phyloP scores from a whole-genome alignment of 257 asterid genomes.

The Nicotiana otophora region DNA sequence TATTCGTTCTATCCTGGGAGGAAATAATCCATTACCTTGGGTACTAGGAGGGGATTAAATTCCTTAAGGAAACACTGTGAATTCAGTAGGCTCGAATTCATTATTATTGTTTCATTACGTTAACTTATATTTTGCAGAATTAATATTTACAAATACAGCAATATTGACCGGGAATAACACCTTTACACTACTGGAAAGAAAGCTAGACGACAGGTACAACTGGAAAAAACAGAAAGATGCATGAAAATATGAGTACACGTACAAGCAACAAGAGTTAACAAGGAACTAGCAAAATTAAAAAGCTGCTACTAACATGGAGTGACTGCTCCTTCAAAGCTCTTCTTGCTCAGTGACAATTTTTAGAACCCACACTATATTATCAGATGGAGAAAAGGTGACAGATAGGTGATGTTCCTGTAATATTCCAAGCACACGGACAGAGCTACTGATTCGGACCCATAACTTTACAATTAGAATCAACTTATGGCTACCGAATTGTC shows the following conservation, averaged over 20 bases:
- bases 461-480: too few relatives aligned
- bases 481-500: too few relatives aligned
- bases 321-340: neutral
- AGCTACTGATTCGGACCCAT: too few relatives aligned
- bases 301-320: neutral
- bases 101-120: too few relatives aligned
- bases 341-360: slow-evolving; percentile 8
- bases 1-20: too few relatives aligned
- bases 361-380: slow-evolving; percentile 54
- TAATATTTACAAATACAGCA: too few relatives aligned
- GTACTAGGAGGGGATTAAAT: too few relatives aligned
- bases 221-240: neutral
- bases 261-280: neutral
- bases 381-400: slow-evolving; percentile 90
- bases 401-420: slow-evolving; percentile 48
- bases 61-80: too few relatives aligned
- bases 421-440: slow-evolving; percentile 43
- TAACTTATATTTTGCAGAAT: too few relatives aligned
- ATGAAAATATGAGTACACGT: neutral
- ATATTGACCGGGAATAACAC: too few relatives aligned
- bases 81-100: too few relatives aligned
- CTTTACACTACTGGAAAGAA: neutral
- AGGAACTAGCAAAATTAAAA: neutral
- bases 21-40: too few relatives aligned
- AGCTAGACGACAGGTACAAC: neutral